Percentiles rank a stretch among this genome's conserved stretches.
Evolutionary conservation across 1,284 basidiomycete genomes (phyloP).

Genomic region (Golubevia pallescens): DNA sequence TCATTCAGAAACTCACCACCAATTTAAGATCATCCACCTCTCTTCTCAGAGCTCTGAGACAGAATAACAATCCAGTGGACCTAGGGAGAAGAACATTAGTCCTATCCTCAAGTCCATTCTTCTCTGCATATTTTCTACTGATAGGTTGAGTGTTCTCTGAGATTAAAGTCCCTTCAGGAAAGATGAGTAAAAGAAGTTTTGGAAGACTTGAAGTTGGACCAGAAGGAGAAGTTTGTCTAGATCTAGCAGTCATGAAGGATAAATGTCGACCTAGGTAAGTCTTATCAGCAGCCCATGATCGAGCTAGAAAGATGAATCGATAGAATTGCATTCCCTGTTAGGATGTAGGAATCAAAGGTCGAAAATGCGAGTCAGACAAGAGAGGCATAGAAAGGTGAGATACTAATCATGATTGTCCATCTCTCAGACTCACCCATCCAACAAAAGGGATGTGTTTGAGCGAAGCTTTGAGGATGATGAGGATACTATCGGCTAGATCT

Average conservation of each 20-base stretch:
- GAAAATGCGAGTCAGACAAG: constrained; percentile 1
- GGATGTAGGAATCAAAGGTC: background rate
- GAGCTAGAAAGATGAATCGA: constrained; percentile 46
- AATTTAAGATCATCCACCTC: constrained; percentile 46
- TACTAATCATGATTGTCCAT: background rate
- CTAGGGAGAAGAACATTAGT: constrained; percentile 40
- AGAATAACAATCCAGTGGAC: constrained; percentile 48
- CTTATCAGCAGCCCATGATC: constrained; percentile 42
- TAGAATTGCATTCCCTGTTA: constrained; percentile 46
- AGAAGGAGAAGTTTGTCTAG: background rate
- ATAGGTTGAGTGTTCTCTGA: constrained; percentile 34
- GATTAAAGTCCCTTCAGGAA: constrained; percentile 53
- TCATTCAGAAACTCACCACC: constrained; percentile 12
- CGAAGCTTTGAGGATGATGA: constrained; percentile 44
- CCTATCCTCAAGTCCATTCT: constrained; percentile 34
- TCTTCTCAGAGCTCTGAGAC: constrained; percentile 36
- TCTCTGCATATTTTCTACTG: constrained; percentile 46
- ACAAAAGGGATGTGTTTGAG: constrained; percentile 49
- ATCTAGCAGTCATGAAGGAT: constrained; percentile 13
- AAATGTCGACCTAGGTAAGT: constrained; percentile 30
- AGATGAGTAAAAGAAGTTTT: constrained; percentile 40
- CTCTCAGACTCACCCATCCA: constrained; percentile 20
- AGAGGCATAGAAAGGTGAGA: background rate
- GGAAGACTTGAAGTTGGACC: background rate
- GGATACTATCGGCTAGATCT: constrained; percentile 31